Base-by-base conservation (phyloP, 495 filamentous ascomycete species). In the Podospora didyma region DNA sequence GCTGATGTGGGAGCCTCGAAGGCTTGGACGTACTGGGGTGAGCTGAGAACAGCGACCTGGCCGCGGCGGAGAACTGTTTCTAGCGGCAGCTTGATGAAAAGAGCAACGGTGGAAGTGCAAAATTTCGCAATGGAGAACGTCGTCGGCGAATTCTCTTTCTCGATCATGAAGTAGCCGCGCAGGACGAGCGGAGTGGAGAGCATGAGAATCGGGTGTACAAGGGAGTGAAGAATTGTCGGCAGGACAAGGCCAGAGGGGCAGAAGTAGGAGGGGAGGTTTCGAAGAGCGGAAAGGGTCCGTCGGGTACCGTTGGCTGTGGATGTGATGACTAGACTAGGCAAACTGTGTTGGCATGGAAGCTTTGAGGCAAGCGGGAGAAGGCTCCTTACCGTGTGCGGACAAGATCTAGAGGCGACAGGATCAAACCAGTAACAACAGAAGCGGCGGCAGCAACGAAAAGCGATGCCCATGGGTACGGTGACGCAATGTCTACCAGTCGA, bases 11-110 rank as follows among this genome's bases (percentile, higher is more conserved):
- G 24, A 10, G 7, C 56, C 24, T 81, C 75, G 4, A 83, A 73
- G 0, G 77, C 71, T 1, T 65, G 39, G 0, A 75, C 52, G 52
- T 80, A 80, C 11, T 62, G 58, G 9, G 68, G 72, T 20, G 73
- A 72, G 56, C 68, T 62, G 14, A 79, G 70, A 0, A 89, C 85
- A 7, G 82, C 78, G 47, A 92, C 86, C 69, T 97, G 94, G 0
- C 88, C 94, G 51, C 94, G 80, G 14, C 94, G 84, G 7, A 97
- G 81, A 10, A 96, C 89, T 2, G 94, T 97, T 66, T 98, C 94
- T 17, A 97, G 78, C 0, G 94, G 94, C 14, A 97, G 81, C 57
- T 89, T 88, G 54, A 96, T 73, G 57, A 88, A 89, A 12, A 97
- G 78, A 41, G 95, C 95, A n/a, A 83, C 77, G 1, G 82, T 82